Evolutionary conservation across 192 early-diverging fungal species (phyloP).

Genomic region (Rhizophagus clarus): DNA sequence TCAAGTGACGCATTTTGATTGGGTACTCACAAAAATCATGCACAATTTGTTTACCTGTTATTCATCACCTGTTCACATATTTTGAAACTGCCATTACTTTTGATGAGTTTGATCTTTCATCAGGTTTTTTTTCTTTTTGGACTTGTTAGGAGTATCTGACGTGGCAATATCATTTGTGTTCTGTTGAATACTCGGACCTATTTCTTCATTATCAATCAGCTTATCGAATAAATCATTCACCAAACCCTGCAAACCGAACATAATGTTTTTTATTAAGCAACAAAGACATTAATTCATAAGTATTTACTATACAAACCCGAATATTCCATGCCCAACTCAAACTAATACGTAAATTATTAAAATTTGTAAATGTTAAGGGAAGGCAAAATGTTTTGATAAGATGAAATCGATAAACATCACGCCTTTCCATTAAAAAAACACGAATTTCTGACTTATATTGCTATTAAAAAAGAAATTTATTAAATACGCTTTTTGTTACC

Average conservation of each 20-base stretch:
- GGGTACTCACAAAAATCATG: too few species aligned
- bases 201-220: constrained; percentile 15
- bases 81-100: too few species aligned
- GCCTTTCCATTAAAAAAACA: constrained; percentile 19
- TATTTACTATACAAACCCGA: constrained; percentile 11
- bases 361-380: constrained; percentile 11
- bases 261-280: neutral
- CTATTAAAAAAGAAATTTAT: constrained; percentile 22
- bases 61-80: too few species aligned
- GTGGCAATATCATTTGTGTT: constrained; percentile 6
- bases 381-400: constrained; percentile 8
- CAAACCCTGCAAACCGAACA: constrained; percentile 9
- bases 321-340: constrained; percentile 25
- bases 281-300: neutral
- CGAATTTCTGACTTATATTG: constrained; percentile 23
- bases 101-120: too few species aligned
- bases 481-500: constrained; percentile 6
- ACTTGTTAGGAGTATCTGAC: constrained; percentile 7
- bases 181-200: neutral
- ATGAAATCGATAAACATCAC: constrained; percentile 16
- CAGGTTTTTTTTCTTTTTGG: constrained; percentile 3
- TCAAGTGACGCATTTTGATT: too few species aligned
- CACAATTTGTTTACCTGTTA: too few species aligned
- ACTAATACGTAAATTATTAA: constrained; percentile 17
- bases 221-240: constrained; percentile 20